These are phyloP conservation scores for Cercospora janseana DNA, from an alignment of 2,329 filamentous ascomycete genomes.

Conservation along the genomic window DNA sequence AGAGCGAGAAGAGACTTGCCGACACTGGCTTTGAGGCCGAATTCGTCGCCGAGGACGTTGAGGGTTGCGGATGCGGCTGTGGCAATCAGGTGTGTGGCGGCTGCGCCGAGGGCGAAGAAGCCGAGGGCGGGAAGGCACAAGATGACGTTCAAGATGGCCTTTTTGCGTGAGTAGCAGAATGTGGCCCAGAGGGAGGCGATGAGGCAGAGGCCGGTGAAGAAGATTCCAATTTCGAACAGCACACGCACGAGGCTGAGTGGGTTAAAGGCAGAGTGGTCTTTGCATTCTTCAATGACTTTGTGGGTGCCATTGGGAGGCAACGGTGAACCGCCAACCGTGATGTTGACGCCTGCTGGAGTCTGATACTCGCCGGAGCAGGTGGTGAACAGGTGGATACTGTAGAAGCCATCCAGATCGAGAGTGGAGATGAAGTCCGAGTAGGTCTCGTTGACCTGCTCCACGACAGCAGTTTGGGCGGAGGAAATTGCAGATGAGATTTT, in stretches of 20 bases:
- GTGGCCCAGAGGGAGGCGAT: conserved; percentile 47
- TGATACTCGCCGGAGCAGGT: conserved; percentile 55
- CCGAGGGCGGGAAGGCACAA: conserved; percentile 52
- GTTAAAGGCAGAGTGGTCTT: conserved; percentile 54
- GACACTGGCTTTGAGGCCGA: conserved; percentile 51
- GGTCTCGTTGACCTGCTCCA: conserved; percentile 43
- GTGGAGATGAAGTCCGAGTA: conserved; percentile 44
- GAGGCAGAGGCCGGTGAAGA: conserved; percentile 51
- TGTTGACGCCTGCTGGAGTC: conserved; percentile 41
- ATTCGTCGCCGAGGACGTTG: conserved; percentile 52
- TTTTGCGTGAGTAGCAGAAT: conserved; percentile 41
- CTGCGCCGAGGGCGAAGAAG: conserved; percentile 68
- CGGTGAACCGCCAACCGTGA: conserved; percentile 37
- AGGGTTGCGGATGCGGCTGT: conserved; percentile 54
- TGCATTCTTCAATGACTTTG: conserved; percentile 55
- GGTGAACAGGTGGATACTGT: conserved; percentile 59
- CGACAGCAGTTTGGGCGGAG: conserved; percentile 42
- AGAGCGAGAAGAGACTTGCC: conserved; percentile 58
- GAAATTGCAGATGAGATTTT: conserved; percentile 29
- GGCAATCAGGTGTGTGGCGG: conserved; percentile 66
- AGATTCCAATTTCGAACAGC: conserved; percentile 59
- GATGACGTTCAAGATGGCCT: conserved; percentile 50
- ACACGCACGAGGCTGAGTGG: conserved; percentile 56
- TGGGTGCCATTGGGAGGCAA: conserved; percentile 39
- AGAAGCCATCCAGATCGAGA: conserved; percentile 59